Evolutionary conservation across 2,329 filamentous ascomycete species (phyloP), one percentile per base, ranked within the genome.

Genomic region (Clonostachys rhizophaga): DNA sequence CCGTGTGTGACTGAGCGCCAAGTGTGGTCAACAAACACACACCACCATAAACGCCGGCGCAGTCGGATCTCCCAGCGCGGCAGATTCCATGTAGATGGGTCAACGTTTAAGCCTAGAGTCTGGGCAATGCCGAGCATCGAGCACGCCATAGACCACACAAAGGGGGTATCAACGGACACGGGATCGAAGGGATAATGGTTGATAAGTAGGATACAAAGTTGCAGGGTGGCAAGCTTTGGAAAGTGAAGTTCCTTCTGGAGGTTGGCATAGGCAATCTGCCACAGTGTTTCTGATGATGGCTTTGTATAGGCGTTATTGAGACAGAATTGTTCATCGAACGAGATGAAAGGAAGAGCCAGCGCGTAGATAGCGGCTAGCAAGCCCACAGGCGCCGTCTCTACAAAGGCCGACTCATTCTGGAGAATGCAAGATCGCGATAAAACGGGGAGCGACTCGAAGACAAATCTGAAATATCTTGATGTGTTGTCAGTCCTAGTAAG

Each of bases 1-100:
- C 53, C 53, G 24, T 55, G 53, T 13, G 52, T 55, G 34, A 55
- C 43, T 5, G 53, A 44, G 7, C 53, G 53, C 53, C 53, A 55
- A 37, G 45, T 52, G 20, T 54, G 46, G 36, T 55, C 53, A 18
- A 49, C 47, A 4, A 52, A 47, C 6, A 54, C 52, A 8, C 51
- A 36, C 52, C 53, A 55, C 53, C 53, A 55, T 12, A 55, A 39
- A 37, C 53, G 33, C 37, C 53, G 49, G 3, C 53, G 47, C 24
- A 55, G 40, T 13, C 50, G 45, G 16, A 50, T 44, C 18, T 55
- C 53, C 42, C 47, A 48, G 7, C 42, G 9, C 3, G 53, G 52
- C 2, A 55, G 20, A 14, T 51, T 54, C 52, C 53, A 55, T n/a
- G 40, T 40, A 5, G 14, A 42, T 6, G 50, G 52, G 11, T 55